These are phyloP conservation scores for Mucor saturninus DNA, from an alignment of 371 early-diverging fungal species.

Conservation along the genomic window DNA sequence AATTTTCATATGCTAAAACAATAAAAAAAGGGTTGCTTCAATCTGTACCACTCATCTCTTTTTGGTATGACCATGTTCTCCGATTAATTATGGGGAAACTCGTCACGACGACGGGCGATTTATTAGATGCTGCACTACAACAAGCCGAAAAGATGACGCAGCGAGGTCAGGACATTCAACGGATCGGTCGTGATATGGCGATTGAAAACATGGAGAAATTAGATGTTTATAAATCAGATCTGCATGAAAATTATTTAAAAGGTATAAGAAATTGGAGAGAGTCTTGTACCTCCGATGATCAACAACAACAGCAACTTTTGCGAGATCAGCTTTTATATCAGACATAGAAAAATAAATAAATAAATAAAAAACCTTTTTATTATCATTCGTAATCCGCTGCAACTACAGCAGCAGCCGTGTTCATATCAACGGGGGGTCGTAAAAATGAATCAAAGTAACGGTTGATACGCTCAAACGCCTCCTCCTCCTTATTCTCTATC, in stretches of 20 bases:
- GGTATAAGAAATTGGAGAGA: constrained; percentile 47
- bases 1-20: neutral
- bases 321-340: neutral
- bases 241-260: constrained; percentile 50
- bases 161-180: constrained; percentile 50
- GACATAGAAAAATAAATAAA: neutral
- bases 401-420: constrained; percentile 40
- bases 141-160: constrained; percentile 52
- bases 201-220: constrained; percentile 51
- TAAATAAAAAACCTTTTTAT: neutral
- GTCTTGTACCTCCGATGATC: constrained; percentile 5
- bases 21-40: constrained; percentile 52
- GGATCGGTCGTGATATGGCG: constrained; percentile 46
- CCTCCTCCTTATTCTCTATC: neutral
- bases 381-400: constrained; percentile 34
- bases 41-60: constrained; percentile 65
- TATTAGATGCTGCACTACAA: constrained; percentile 59
- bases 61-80: constrained; percentile 70
- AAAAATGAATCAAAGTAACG: constrained; percentile 42
- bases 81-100: constrained; percentile 61
- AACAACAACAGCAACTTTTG: neutral
- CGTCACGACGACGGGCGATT: constrained; percentile 61
- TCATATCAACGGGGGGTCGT: constrained; percentile 35
- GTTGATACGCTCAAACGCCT: constrained; percentile 22
- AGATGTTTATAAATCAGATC: constrained; percentile 44